Base-by-base conservation (phyloP, 1,284 basidiomycete species). In the Porodaedalea pini region DNA sequence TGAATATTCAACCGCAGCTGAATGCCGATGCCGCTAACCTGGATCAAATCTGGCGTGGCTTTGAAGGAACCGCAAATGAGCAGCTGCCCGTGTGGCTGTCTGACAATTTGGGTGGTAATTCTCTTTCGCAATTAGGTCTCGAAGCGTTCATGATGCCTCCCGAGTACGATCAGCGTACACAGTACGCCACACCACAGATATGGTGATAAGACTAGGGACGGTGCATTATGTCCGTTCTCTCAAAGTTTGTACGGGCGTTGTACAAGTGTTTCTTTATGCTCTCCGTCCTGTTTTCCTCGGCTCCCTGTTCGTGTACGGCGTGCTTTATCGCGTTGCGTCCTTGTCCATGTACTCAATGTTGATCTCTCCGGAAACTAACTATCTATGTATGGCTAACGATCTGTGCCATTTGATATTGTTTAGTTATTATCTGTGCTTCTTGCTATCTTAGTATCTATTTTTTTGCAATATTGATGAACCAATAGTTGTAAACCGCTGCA, bases 21-120 rank as follows among this genome's bases (percentile, higher is more conserved):
- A 59, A 70, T 67, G 71, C 21, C 66, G 72, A 80, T 52, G 64
- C 71, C 21, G 69, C 77, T 1, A 85, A 84, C 61, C 82, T 84
- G n/a, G 86, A 89, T 51, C 76, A 79, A 61, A 89, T 90, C 58
- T 87, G 84, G 83, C 80, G 83, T 54, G 83, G 83, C 21, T 86
- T 88, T 65, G 85, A 86, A 68, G 77, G 77, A 66, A 84, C 84
- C 27, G 73, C 85, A 7, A 85, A 76, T 59, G 87, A 89, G 65
- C 86, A 89, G 65, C 74, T 90, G 11, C 88, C 88, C 23, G 83
- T 90, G 23, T 91, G 88, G 88, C 82, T 90, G 44, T 87, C 88
- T 37, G 89, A 91, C 67, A 88, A 80, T 60, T 71, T 91, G 1
- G 88, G 88, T 41, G 88, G 88, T 52, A 79, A 75, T 61, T 80